Percentiles rank a stretch among this genome's conserved stretches.
Evolutionary conservation across 495 filamentous ascomycete genomes (phyloP).

Genomic region (Stereocaulon alpinum): DNA sequence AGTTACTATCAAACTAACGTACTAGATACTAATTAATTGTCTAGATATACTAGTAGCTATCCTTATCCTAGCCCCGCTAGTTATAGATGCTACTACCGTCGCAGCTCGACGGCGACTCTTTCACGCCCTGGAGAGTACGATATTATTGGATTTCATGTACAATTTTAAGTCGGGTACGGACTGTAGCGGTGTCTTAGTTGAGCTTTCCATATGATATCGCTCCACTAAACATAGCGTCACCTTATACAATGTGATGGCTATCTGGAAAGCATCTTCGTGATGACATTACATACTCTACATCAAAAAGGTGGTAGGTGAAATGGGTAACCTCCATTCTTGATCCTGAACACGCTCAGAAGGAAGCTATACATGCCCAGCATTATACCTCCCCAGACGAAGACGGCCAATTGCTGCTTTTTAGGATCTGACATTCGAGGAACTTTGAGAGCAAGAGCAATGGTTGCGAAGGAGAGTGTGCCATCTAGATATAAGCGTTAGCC

Average conservation of each 20-base stretch:
- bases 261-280: not conserved
- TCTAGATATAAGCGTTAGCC: conserved; percentile 44
- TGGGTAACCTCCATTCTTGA: conserved; percentile 92
- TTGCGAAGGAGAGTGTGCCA: conserved; percentile 82
- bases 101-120: no score
- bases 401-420: conserved; percentile 66
- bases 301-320: conserved; percentile 90
- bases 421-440: conserved; percentile 77
- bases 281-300: not conserved
- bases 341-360: conserved; percentile 81
- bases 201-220: no score
- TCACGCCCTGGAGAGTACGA: no score
- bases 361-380: conserved; percentile 84
- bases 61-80: no score
- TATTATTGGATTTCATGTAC: no score
- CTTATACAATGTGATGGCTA: not conserved
- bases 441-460: conserved; percentile 81
- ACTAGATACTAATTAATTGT: no score
- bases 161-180: no score
- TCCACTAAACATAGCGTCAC: no score
- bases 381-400: conserved; percentile 71
- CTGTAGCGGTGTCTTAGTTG: no score
- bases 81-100: no score
- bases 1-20: no score
- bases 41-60: no score